Percentiles rank a stretch among this genome's conserved stretches.
Evolutionary conservation across 192 early-diverging fungal species (phyloP).

Genomic region (Podila minutissima): DNA sequence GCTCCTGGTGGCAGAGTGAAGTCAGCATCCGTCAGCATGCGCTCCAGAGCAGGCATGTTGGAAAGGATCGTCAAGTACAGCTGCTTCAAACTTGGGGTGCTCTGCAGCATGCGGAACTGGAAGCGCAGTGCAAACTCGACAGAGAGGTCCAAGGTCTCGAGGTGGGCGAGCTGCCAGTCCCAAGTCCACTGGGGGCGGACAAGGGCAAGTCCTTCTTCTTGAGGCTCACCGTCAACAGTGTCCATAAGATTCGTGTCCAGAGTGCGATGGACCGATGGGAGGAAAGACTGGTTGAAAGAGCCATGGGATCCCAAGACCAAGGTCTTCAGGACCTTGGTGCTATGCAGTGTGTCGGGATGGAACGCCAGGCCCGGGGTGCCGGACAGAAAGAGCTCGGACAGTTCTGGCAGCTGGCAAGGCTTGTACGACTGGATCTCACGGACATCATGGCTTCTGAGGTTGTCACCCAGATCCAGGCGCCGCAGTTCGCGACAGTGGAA

Average conservation of each 20-base stretch:
- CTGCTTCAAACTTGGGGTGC: background rate
- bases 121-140: background rate
- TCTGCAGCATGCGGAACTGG: background rate
- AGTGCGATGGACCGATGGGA: no score
- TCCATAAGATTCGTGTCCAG: no score
- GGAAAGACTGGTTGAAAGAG: no score
- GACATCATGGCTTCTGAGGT: background rate
- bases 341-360: background rate
- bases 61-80: background rate
- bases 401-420: background rate
- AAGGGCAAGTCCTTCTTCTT: background rate
- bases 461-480: background rate
- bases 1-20: no score
- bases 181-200: conserved; percentile 1
- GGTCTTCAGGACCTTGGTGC: background rate
- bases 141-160: background rate
- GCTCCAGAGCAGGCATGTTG: background rate
- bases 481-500: background rate
- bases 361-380: background rate
- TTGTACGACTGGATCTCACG: background rate
- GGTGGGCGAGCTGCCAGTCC: conserved; percentile 5
- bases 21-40: no score
- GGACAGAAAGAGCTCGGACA: background rate
- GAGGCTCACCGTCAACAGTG: background rate
- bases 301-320: background rate